phyloP scores from a whole-genome alignment of 2,329 filamentous ascomycete genomes.

The Emmonsia crescens region DNA sequence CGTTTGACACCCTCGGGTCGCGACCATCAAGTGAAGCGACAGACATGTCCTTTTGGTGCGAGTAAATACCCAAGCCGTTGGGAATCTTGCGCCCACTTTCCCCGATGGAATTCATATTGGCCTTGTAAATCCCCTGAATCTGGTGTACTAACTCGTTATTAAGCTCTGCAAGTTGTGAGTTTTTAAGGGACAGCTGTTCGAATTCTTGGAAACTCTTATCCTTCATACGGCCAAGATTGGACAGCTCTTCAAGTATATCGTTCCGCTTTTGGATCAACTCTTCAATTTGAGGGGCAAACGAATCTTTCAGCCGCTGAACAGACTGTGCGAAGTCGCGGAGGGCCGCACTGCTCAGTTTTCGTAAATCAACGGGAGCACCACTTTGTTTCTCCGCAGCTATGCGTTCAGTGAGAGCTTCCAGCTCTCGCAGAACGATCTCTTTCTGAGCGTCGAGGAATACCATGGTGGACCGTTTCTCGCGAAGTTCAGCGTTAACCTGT shows the following conservation, averaged over 20 bases:
- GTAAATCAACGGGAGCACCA: slow-evolving; percentile 67
- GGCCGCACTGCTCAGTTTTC: slow-evolving; percentile 54
- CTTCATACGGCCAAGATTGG: slow-evolving; percentile 69
- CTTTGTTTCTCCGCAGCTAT: slow-evolving; percentile 77
- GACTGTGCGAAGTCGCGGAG: slow-evolving; percentile 52
- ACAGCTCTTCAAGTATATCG: slow-evolving; percentile 73
- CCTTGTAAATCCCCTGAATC: slow-evolving; percentile 87
- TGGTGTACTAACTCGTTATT: slow-evolving; percentile 93
- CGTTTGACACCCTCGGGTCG: slow-evolving; percentile 35
- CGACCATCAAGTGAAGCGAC: slow-evolving; percentile 32
- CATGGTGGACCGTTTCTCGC: slow-evolving; percentile 92
- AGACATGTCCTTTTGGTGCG: slow-evolving; percentile 43
- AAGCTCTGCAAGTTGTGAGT: slow-evolving; percentile 84
- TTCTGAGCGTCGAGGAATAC: slow-evolving; percentile 88
- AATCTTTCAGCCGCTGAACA: slow-evolving; percentile 64
- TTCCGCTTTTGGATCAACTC: slow-evolving; percentile 83
- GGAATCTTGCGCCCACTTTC: slow-evolving; percentile 18
- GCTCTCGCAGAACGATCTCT: slow-evolving; percentile 86
- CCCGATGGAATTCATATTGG: slow-evolving; percentile 46
- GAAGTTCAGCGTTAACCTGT: slow-evolving; percentile 73
- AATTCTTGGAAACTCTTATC: slow-evolving; percentile 93
- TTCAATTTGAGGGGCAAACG: slow-evolving; percentile 62
- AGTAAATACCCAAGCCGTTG: slow-evolving; percentile 55
- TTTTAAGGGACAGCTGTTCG: slow-evolving; percentile 87
- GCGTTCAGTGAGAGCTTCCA: slow-evolving; percentile 81